These are phyloP conservation scores for Phytophthora quininea DNA, from an alignment of 352 stramenopile species.

Conservation along the genomic window DNA sequence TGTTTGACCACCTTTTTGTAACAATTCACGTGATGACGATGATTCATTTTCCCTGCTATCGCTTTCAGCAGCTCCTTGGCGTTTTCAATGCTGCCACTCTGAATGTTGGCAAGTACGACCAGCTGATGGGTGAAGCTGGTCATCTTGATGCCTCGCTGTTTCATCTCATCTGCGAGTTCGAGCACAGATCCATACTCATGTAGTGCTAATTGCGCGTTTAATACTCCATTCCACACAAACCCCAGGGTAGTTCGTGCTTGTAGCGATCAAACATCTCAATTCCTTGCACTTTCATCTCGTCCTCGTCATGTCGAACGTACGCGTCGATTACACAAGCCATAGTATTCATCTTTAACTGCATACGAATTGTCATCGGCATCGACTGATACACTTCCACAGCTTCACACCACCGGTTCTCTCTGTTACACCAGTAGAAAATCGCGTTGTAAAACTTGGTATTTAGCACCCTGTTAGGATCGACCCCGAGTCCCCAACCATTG, in stretches of 20 bases:
- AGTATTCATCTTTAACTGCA: slow-evolving; percentile 15
- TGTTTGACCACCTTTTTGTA: slow-evolving; percentile 60
- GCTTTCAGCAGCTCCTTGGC: slow-evolving; percentile 11
- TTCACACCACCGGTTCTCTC: no score
- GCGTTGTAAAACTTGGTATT: no score
- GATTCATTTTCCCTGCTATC: slow-evolving; percentile 37
- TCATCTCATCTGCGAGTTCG: slow-evolving; percentile 11
- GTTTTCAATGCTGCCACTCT: slow-evolving; percentile 2
- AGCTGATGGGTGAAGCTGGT: slow-evolving; percentile 10
- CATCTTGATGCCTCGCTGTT: slow-evolving; percentile 1
- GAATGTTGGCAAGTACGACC: slow-evolving; percentile 14
- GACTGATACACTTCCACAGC: slow-evolving; percentile 7
- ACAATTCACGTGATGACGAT: slow-evolving; percentile 39
- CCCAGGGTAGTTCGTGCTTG: slow-evolving; percentile 4
- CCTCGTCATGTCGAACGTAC: not conserved
- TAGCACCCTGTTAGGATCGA: not conserved
- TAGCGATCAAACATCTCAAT: slow-evolving; percentile 14
- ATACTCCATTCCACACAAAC: slow-evolving; percentile 7
- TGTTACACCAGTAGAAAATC: no score
- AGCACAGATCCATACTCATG: slow-evolving; percentile 8
- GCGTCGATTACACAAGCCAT: slow-evolving; percentile 13
- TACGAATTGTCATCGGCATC: not conserved
- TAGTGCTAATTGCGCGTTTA: slow-evolving; percentile 16
- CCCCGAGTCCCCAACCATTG: slow-evolving; percentile 7
- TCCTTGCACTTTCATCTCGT: not conserved